Evolutionary conservation across 352 stramenopile genomes (phyloP), one percentile per base, ranked within the genome.

Genomic region (Labyrinthula sp.): DNA sequence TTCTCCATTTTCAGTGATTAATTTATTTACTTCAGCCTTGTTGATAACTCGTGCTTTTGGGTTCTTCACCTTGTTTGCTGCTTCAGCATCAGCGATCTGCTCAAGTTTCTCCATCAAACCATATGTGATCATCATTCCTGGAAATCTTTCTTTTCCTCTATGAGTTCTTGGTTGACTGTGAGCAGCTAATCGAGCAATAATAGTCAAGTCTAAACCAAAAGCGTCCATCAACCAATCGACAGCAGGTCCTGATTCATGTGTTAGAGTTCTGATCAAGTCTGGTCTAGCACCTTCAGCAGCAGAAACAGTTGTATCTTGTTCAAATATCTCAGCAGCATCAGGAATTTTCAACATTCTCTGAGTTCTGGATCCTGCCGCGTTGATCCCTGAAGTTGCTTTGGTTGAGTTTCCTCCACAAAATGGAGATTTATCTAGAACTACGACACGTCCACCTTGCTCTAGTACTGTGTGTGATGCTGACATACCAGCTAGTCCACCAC

Each of bases 321-420:
- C 28, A 29, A 52, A 52, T 8, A 52, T 28, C 43, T 52, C 43
- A 0, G 43, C 31, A 9, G 43, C 28, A 35, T 52, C 43, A 15
- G 28, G 18, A 28, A 52, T 52, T 7, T 20, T 20, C 0, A 52
- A 35, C 1, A 17, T 28, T 25, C 43, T 31, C 43, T 52, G 43
- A 8, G 43, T 37, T 24, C 43, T 27, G 12, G 43, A 45, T 15
- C 64, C 66, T 21, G 79, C 41, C 3, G 71, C 71, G 48, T 89
- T 89, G 57, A 89, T 88, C 25, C 77, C 75, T 3, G 62, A 79
- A 7, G 71, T 83, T 3, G 75, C 77, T 48, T 89, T 89, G 50
- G 75, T 72, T 23, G 72, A 85, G 62, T 90, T 90, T 28, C 77
- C 77, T 26, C 77, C 77, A 23, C 82, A 58, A 38, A 75, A 75